These are phyloP conservation scores for Coriaria nepalensis DNA, from an alignment of 306 rosid species.

Conservation along the genomic window DNA sequence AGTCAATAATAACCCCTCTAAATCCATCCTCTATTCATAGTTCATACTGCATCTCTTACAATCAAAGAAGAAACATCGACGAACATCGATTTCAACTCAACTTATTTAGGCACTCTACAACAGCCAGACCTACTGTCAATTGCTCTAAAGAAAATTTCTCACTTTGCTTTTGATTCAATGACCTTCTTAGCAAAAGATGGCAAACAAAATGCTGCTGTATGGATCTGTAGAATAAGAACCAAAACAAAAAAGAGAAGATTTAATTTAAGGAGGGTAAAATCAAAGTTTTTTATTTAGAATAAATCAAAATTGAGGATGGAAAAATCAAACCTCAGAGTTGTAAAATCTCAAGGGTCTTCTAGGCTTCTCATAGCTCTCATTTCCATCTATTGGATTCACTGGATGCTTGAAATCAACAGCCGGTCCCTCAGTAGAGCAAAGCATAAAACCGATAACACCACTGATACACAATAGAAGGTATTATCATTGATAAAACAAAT, in stretches of 20 bases:
- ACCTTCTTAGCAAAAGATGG: constrained; percentile 85
- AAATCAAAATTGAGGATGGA: no score
- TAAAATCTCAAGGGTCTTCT: constrained; percentile 57
- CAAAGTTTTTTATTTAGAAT: no score
- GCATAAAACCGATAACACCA: constrained; percentile 95
- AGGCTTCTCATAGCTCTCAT: constrained; percentile 19
- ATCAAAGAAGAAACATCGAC: no score
- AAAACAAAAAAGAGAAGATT: no score
- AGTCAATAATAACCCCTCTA: no score
- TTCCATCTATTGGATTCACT: constrained; percentile 44
- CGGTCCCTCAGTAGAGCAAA: constrained; percentile 88
- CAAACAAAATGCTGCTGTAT: constrained; percentile 82
- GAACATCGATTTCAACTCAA: no score
- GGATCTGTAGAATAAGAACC: constrained; percentile 41
- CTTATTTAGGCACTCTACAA: no score
- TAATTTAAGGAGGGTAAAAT: no score
- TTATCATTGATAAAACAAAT: constrained; percentile 2
- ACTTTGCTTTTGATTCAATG: constrained; percentile 41
- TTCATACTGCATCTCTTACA: no score
- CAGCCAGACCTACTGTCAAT: no score
- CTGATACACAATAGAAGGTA: constrained; percentile 24
- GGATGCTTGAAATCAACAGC: constrained; percentile 82
- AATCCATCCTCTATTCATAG: no score
- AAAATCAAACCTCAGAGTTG: constrained; percentile 62
- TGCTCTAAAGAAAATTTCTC: no score